Percentiles rank a stretch among this genome's conserved stretches.
Conservation (phyloP, 768 basidiomycete species). For the Mycena vulgaris region DNA sequence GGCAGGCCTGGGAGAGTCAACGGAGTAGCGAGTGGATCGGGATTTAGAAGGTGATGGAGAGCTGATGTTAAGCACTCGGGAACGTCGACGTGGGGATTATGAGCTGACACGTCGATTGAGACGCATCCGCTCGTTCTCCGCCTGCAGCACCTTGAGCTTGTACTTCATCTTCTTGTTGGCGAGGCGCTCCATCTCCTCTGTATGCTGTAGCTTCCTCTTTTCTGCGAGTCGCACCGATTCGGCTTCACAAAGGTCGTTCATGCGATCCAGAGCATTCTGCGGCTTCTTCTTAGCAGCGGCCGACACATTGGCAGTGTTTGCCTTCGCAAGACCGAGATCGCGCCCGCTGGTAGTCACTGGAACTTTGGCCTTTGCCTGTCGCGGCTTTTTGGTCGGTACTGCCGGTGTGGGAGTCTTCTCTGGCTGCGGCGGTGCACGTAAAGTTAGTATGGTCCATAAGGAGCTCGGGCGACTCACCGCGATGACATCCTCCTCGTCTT, state of each 20-base stretch:
- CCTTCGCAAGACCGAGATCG: slow-evolving; percentile 12
- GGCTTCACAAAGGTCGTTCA: not conserved
- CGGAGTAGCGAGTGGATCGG: not conserved
- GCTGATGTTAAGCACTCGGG: slow-evolving; percentile 7
- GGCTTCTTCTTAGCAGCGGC: slow-evolving; percentile 1
- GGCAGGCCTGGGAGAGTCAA: not conserved
- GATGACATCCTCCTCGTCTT: not conserved
- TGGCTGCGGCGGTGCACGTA: not conserved
- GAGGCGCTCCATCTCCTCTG: slow-evolving; percentile 21
- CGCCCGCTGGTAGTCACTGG: not conserved
- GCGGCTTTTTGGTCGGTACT: not conserved
- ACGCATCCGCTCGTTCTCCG: slow-evolving; percentile 1
- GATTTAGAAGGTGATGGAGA: slow-evolving; percentile 7
- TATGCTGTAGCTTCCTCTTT: slow-evolving; percentile 20
- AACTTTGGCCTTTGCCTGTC: not conserved
- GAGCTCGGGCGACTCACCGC: too few species aligned
- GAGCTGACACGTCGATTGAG: slow-evolving; percentile 2
- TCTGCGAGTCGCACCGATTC: not conserved
- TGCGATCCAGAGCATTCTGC: slow-evolving; percentile 2
- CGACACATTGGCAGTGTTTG: not conserved
- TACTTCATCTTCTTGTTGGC: slow-evolving; percentile 11
- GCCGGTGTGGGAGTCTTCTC: not conserved
- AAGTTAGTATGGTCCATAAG: too few species aligned
- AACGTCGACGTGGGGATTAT: not conserved
- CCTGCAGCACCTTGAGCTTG: slow-evolving; percentile 12